A percentile compares a stretch with the other conserved stretches of the same genome.
phyloP scores from a whole-genome alignment of 1,284 basidiomycete genomes.

The Anthracocystis setariae region DNA sequence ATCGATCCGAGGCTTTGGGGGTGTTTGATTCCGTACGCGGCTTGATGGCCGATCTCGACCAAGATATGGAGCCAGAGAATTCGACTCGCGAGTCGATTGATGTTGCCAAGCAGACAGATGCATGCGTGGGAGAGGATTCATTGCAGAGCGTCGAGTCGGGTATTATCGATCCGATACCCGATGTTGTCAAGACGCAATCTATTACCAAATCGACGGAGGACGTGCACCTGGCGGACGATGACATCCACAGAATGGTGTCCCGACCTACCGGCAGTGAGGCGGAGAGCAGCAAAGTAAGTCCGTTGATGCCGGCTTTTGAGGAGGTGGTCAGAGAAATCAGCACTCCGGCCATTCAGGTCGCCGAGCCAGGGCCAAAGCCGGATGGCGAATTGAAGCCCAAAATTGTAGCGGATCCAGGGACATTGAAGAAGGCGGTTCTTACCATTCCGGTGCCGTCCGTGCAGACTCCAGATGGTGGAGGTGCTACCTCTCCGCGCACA shows the following conservation, averaged over 20 bases:
- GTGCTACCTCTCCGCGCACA: slow-evolving; percentile 1
- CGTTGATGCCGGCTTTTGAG: neutral
- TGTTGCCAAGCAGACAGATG: neutral
- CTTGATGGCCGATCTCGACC: slow-evolving; percentile 16
- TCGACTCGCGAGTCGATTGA: neutral
- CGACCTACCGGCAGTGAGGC: neutral
- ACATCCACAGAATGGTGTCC: slow-evolving; percentile 3
- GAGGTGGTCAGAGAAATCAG: neutral
- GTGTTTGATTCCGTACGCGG: slow-evolving; percentile 24
- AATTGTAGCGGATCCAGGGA: neutral
- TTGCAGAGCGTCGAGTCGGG: neutral
- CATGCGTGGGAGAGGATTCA: neutral
- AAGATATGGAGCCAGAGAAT: slow-evolving; percentile 7
- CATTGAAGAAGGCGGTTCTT: too few species aligned
- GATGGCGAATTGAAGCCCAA: neutral
- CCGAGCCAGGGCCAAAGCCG: neutral
- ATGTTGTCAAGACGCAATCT: too few species aligned
- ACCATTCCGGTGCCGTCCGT: neutral
- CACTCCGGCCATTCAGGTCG: slow-evolving; percentile 8
- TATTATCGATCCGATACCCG: too few species aligned
- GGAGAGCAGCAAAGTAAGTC: neutral
- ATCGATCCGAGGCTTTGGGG: slow-evolving; percentile 7
- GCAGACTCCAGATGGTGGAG: neutral
- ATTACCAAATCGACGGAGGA: too few species aligned
- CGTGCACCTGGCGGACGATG: neutral